Base-by-base conservation (phyloP, 2,329 filamentous ascomycete species). In the Phyllosticta ampelicida region DNA sequence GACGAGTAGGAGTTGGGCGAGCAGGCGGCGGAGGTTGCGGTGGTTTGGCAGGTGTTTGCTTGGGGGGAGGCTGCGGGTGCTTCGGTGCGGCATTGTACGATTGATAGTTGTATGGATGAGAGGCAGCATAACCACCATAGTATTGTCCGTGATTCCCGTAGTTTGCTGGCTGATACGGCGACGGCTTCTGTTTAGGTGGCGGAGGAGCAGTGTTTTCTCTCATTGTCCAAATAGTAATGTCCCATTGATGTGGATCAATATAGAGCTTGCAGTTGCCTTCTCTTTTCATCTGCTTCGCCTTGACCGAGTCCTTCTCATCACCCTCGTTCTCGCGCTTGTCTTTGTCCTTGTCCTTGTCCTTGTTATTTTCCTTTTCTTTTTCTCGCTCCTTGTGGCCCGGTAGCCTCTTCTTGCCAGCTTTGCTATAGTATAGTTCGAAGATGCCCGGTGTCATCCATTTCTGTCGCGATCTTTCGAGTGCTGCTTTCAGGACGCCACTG, bases 231-330 rank as follows among this genome's bases (percentile, higher is more conserved):
- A 90, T 82, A 52, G 81, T 86, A 16, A 87, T 87, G 63, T 90
- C 86, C 64, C 94, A 83, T 50, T 87, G 81, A 67, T 94, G 87
- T 51, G 89, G 89, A 70, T 91, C 89, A 60, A 91, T 83, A 20
- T 83, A 86, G 61, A 95, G 83, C 30, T 84, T 84, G 61, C 88
- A 84, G 48, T 71, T 66, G 18, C 61, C 69, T 18, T 72, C 62
- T 55, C 67, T 67, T n/a, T 68, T 69, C 57, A 73, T 72, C 64
- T 71, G 70, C 61, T 65, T 68, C 26, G 67, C 59, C 70, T 85
- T 87, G 62, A 80, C 77, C 19, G 62, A 65, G 13, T 66, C 67
- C 72, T 77, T 69, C 58, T 72, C 70, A 84, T 90, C 89, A 61
- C 80, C 84, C 51, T 50, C 51, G 26, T 52, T 53, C 36, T 62